Percentiles rank a stretch among this genome's conserved stretches.
phyloP scores from a whole-genome alignment of 441 rosid species.

The Raphanus hybrid region DNA sequence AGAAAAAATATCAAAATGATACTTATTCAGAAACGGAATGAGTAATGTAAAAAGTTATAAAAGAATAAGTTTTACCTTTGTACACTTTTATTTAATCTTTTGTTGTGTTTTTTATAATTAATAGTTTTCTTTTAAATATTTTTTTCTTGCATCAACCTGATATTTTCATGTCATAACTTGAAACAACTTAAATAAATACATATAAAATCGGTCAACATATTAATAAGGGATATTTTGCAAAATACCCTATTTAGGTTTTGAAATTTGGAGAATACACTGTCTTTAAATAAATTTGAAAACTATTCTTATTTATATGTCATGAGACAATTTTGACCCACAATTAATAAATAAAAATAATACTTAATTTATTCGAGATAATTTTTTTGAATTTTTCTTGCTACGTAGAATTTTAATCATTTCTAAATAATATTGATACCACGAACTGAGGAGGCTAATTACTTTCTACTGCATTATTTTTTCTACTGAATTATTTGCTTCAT shows the following conservation, averaged over 20 bases:
- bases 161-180: constrained; percentile 9
- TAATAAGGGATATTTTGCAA: background rate
- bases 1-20: too few relatives aligned
- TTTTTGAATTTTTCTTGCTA: background rate
- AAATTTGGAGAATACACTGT: too few relatives aligned
- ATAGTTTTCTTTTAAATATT: background rate
- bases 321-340: background rate
- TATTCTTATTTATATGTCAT: too few relatives aligned
- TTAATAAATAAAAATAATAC: too few relatives aligned
- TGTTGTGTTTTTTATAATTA: constrained; percentile 1
- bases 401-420: background rate
- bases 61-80: too few relatives aligned
- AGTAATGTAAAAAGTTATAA: too few relatives aligned
- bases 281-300: too few relatives aligned
- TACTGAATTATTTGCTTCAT: background rate
- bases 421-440: background rate
- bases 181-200: background rate
- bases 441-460: background rate
- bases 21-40: too few relatives aligned
- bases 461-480: too few relatives aligned
- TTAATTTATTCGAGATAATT: background rate
- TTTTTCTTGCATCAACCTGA: background rate
- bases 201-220: background rate
- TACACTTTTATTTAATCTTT: background rate
- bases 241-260: too few relatives aligned